Percentiles rank a stretch among this genome's conserved stretches.
These are phyloP conservation scores for Dacryopinax primogenitus DNA, from an alignment of 768 basidiomycete species.

Conservation along the genomic window DNA sequence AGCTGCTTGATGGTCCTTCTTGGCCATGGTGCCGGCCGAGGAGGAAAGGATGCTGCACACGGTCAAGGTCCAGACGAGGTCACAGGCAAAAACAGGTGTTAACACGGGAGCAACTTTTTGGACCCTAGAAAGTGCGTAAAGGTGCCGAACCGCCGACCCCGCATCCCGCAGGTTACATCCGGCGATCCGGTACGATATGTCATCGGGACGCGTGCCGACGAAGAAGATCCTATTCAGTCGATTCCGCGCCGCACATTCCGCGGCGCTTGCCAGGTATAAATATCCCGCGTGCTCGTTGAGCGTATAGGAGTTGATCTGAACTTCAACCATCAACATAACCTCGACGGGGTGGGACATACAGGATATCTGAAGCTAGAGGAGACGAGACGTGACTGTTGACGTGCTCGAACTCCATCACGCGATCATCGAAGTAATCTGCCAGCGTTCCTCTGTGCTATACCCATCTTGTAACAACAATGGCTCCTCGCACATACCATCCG, in stretches of 20 bases:
- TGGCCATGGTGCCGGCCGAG: constrained; percentile 19
- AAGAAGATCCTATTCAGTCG: not conserved
- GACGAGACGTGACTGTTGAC: not conserved
- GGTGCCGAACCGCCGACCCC: constrained; percentile 4
- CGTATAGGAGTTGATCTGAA: no score
- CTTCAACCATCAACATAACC: no score
- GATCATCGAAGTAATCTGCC: not conserved
- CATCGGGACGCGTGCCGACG: not conserved
- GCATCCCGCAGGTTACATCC: not conserved
- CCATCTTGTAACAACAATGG: not conserved
- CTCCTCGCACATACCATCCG: not conserved
- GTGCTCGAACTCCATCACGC: not conserved
- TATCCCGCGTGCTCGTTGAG: not conserved
- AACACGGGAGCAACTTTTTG: not conserved
- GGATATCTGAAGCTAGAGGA: not conserved
- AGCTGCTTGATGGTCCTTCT: constrained; percentile 39
- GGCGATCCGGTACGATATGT: not conserved
- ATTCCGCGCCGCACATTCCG: not conserved
- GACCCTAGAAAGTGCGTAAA: not conserved
- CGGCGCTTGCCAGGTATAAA: not conserved
- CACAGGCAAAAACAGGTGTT: not conserved
- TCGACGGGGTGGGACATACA: no score
- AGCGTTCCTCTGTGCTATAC: not conserved
- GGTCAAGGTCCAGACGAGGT: not conserved
- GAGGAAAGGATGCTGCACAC: not conserved